phyloP scores from a whole-genome alignment of 495 filamentous ascomycete genomes.

The Podospora bellae-mahoneyi region DNA sequence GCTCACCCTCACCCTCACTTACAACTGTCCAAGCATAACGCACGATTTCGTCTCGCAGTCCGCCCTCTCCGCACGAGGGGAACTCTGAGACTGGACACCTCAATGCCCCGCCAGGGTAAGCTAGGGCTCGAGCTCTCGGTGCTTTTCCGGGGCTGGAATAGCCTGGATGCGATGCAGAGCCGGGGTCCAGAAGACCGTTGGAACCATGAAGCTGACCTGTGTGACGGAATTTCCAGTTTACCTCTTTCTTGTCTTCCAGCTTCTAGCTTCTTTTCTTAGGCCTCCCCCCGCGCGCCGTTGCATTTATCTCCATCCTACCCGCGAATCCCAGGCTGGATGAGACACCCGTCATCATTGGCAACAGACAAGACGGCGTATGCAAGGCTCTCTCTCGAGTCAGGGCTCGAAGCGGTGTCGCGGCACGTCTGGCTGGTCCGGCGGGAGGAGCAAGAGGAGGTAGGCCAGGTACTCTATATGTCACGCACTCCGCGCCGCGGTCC shows the following conservation, averaged over 20 bases:
- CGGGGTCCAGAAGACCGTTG: conserved; percentile 30
- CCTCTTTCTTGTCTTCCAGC: neutral
- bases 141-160: conserved; percentile 27
- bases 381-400: neutral
- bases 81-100: conserved; percentile 25
- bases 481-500: neutral
- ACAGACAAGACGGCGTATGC: neutral
- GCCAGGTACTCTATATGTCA: conserved; percentile 1
- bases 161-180: conserved; percentile 14
- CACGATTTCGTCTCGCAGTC: conserved; percentile 6
- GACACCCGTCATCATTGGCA: no score
- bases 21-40: neutral
- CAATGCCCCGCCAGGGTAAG: conserved; percentile 17
- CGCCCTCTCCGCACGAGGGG: conserved; percentile 15
- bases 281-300: neutral
- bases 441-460: neutral
- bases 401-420: conserved; percentile 7
- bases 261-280: neutral
- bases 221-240: conserved; percentile 9
- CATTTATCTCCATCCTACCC: neutral
- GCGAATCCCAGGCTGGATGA: no score
- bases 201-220: conserved; percentile 15
- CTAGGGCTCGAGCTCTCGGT: conserved; percentile 14
- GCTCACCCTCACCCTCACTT: neutral
- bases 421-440: neutral